These are phyloP conservation scores for Fusarium drepaniforme DNA, from an alignment of 2,329 filamentous ascomycete genomes.

Conservation along the genomic window DNA sequence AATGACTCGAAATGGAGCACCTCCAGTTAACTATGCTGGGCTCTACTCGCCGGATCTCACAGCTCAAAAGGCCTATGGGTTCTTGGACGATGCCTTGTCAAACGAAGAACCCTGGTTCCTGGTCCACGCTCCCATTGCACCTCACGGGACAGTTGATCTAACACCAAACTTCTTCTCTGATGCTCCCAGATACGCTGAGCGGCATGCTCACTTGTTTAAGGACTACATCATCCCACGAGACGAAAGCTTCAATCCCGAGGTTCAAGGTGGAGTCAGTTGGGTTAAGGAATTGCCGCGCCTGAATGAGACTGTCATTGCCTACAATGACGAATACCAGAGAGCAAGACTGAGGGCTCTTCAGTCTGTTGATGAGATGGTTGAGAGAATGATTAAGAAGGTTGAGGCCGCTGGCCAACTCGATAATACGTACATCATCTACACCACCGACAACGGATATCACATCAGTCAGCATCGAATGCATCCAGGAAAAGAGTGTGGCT, in stretches of 20 bases:
- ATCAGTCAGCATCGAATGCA: conserved; percentile 27
- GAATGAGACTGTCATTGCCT: neutral
- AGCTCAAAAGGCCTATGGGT: neutral
- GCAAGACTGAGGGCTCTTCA: neutral
- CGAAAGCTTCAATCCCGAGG: neutral
- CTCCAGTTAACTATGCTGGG: neutral
- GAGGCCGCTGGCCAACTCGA: neutral
- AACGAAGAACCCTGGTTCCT: neutral
- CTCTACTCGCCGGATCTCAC: neutral
- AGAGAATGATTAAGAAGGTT: neutral
- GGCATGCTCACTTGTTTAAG: neutral
- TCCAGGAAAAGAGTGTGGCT: conserved; percentile 13
- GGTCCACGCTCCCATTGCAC: neutral
- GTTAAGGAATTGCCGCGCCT: neutral
- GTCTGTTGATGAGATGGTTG: neutral
- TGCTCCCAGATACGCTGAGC: neutral
- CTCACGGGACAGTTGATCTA: neutral
- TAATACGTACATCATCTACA: conserved; percentile 25
- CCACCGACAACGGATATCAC: conserved; percentile 26
- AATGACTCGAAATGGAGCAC: neutral
- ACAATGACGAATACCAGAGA: neutral
- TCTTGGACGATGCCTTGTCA: neutral
- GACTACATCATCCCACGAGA: neutral
- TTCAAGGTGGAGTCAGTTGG: neutral
- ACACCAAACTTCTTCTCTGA: neutral